Evolutionary conservation across 1,139 yeast genomes (phyloP), one percentile per base, ranked within the genome.

Genomic region (Sugiyamaella sp.): DNA sequence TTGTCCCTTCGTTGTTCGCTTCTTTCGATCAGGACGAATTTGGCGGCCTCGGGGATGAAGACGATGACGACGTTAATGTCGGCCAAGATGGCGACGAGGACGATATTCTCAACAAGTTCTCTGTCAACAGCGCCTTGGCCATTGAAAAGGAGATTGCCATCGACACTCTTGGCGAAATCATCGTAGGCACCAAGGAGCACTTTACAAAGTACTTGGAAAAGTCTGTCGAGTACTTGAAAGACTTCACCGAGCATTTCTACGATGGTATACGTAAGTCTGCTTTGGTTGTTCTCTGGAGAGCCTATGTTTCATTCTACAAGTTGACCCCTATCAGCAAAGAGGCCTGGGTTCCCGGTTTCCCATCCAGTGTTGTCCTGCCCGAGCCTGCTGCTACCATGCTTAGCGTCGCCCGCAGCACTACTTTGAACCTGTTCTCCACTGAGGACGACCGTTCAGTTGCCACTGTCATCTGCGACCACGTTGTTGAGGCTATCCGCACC

Each of bases 81-180:
- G 66, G 64, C 20, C 56, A 60, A 35, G 60, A 58, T 40, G 67
- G 63, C 22, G 71, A 64, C 17, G 71, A 62, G 14, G 73, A 68
- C 14, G 91, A 85, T 52, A 71, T 85, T 61, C 83, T 80, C 57
- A 84, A 85, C 65, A 85, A 85, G 61, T 79, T 88, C 69, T 85
- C 88, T 63, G 91, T 91, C 61, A 90, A 90, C 78, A 87, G 97
- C 50, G 98, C 97, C 76, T 84, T 93, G 66, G 89, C 97, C 61
- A 86, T 89, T 66, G 99, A 93, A 76, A 93, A 93, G 76, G 99
- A 93, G 76, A 90, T 89, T 65, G 97, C 97, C n/a, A 81, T 95
- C 46, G 95, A 91, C 67, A 95, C 97, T 20, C 76, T 93, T 64
- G 85, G 90, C 46, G 97, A 93, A 67, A 80, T 93, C 68, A 96